Percentiles rank a stretch among this genome's conserved stretches.
Conservation (phyloP, 768 basidiomycete genomes). For the Mycena epipterygia region DNA sequence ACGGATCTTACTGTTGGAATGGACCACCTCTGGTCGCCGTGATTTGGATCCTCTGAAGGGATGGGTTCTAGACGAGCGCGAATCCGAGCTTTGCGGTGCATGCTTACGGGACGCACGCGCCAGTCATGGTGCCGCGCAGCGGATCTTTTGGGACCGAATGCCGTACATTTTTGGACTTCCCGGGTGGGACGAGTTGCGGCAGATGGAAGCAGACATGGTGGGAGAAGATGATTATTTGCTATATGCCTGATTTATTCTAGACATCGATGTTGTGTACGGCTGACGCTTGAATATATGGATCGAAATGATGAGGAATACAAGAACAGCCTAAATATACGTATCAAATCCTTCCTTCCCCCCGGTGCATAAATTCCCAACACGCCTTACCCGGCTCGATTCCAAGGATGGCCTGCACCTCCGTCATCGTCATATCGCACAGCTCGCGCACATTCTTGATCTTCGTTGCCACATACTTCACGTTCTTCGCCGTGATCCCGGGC, state of each 20-base stretch:
- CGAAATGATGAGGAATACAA: not conserved
- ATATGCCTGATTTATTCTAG: too few species aligned
- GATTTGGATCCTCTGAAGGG: not conserved
- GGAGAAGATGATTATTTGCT: not conserved
- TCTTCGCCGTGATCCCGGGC: conserved; percentile 89
- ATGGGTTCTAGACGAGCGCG: too few species aligned
- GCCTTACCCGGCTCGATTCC: conserved; percentile 86
- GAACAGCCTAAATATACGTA: not conserved
- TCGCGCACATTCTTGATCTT: conserved; percentile 84
- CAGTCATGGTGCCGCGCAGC: not conserved
- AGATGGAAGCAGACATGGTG: not conserved
- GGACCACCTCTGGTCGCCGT: too few species aligned
- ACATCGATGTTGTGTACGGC: too few species aligned
- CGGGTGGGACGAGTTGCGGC: not conserved
- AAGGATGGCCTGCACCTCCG: conserved; percentile 78
- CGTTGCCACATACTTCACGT: conserved; percentile 86
- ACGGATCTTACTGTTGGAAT: not conserved
- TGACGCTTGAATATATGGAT: too few species aligned
- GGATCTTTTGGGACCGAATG: not conserved
- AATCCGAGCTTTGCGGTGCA: not conserved
- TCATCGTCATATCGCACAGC: conserved; percentile 73
- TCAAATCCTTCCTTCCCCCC: conserved; percentile 60
- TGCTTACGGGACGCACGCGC: not conserved
- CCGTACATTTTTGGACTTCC: not conserved
- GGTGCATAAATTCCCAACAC: conserved; percentile 88